Evolutionary conservation across 805 yeast species (phyloP), one percentile per base, ranked within the genome.

Genomic region (Yarrowia sp.): DNA sequence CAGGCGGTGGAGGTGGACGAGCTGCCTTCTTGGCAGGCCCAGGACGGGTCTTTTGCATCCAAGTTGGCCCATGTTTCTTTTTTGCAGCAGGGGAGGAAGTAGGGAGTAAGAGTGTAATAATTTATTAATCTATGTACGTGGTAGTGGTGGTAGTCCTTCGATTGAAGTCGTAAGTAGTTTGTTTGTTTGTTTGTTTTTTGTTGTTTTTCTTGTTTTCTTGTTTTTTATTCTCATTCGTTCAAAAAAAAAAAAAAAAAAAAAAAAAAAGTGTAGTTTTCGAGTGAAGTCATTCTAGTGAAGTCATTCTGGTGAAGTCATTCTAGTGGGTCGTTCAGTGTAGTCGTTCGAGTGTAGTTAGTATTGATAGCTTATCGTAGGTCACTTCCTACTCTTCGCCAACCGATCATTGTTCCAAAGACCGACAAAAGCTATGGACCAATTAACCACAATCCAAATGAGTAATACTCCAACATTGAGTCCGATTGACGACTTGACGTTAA

Each of bases 391-490:
- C 3, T 19, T 49, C 40, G 41, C 41, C 6, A 51, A 0, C 28
- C 58, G 22, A 2, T 51, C 58, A 16, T 51, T 51, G 12, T 51
- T 51, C 58, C 58, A 51, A 30, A 51, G 6, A 2, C 58, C 58
- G 2, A 51, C 58, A 22, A 33, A 51, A 0, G 41, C 14, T 3
- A 51, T 51, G 30, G 11, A 4, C 58, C 58, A 51, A 65, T 83
- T 81, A 14, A 87, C 28, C 3, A 79, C 89, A 32, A 81, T 78
- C 91, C 92, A 88, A 0, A 81, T 85, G 26, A 79, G 72, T 43
- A 88, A 70, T 16, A 88, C 76, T 44, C 89, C 92, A 67, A 81
- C 77, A 70, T 86, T 80, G 69, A 86, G 73, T 14, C 91, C 91
- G 70, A 87, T 63, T 24, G 81, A 69, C 4, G 86, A 85, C 70